These are phyloP conservation scores for Phytophthora melonis DNA, from an alignment of 352 stramenopile species.

Conservation along the genomic window DNA sequence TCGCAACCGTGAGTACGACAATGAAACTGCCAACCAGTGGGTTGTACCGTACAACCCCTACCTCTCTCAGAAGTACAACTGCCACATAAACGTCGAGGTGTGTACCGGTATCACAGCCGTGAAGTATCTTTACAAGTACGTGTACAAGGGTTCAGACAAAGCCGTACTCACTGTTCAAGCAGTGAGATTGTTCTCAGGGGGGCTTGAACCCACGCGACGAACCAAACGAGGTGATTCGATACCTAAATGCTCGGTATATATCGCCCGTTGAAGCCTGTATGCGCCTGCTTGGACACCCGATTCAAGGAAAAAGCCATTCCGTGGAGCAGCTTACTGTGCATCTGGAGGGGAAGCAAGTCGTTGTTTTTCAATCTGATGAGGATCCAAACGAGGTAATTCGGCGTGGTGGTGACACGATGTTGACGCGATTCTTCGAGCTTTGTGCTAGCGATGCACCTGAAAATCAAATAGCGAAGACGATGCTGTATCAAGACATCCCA, in stretches of 20 bases:
- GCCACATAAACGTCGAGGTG: too few relatives aligned
- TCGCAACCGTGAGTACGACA: constrained; percentile 12
- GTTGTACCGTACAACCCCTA: too few relatives aligned
- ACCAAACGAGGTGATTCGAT: constrained; percentile 38
- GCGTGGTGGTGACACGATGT: neutral
- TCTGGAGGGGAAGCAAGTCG: neutral
- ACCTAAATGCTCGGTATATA: constrained; percentile 42
- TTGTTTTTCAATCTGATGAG: neutral
- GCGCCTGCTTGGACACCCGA: constrained; percentile 14
- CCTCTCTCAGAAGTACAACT: too few relatives aligned
- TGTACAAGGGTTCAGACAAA: constrained; percentile 68
- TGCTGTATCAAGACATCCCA: constrained; percentile 36
- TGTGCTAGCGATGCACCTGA: constrained; percentile 17
- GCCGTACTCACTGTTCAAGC: constrained; percentile 23
- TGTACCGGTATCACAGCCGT: too few relatives aligned
- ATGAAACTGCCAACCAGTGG: constrained; percentile 44
- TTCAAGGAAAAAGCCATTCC: constrained; percentile 5
- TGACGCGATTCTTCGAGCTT: constrained; percentile 23
- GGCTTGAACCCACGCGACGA: neutral
- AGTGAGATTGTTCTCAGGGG: neutral
- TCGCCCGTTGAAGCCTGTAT: constrained; percentile 40
- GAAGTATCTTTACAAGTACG: too few relatives aligned
- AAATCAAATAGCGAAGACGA: constrained; percentile 5
- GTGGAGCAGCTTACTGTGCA: neutral
- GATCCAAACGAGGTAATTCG: neutral